Evolutionary conservation across 768 basidiomycete genomes (phyloP).

Genomic region (Cubamyces lactineus): DNA sequence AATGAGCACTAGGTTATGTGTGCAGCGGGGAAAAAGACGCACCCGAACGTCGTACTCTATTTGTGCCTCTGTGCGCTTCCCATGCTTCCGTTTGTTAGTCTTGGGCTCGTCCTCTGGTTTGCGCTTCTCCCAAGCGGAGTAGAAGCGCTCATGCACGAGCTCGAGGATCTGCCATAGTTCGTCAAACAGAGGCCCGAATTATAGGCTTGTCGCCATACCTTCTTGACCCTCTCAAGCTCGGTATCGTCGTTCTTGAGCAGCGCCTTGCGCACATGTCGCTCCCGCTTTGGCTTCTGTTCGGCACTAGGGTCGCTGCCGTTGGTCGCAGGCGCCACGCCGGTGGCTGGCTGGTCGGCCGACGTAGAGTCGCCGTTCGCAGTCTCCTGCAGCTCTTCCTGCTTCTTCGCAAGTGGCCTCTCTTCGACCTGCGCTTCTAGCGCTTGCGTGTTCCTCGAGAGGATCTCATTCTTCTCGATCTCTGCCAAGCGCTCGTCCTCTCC

Average conservation of each 20-base stretch:
- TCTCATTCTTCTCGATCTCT: constrained; percentile 54
- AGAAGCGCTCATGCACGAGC: constrained; percentile 80
- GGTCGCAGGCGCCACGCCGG: neutral
- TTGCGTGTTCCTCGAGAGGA: constrained; percentile 71
- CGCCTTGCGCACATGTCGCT: constrained; percentile 64
- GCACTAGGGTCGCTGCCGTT: constrained; percentile 1
- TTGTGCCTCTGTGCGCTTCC: constrained; percentile 33
- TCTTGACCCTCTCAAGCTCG: constrained; percentile 79
- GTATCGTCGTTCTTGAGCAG: constrained; percentile 85
- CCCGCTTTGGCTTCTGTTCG: constrained; percentile 28
- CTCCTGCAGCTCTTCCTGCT: constrained; percentile 76
- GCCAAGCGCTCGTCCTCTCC: constrained; percentile 38
- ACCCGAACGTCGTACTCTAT: constrained; percentile 77
- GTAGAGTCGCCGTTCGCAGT: constrained; percentile 37
- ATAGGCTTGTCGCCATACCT: constrained; percentile 44
- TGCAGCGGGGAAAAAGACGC: constrained; percentile 31
- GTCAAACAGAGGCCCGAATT: neutral
- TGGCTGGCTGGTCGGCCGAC: constrained; percentile 17
- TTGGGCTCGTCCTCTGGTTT: constrained; percentile 30
- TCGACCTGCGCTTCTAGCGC: constrained; percentile 85
- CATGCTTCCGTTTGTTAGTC: constrained; percentile 37
- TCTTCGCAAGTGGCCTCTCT: constrained; percentile 84
- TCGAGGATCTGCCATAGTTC: constrained; percentile 66
- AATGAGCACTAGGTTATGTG: neutral
- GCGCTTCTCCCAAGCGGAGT: constrained; percentile 59